Evolutionary conservation across 345 rosid genomes (phyloP).

Genomic region (Reutealis trisperma): DNA sequence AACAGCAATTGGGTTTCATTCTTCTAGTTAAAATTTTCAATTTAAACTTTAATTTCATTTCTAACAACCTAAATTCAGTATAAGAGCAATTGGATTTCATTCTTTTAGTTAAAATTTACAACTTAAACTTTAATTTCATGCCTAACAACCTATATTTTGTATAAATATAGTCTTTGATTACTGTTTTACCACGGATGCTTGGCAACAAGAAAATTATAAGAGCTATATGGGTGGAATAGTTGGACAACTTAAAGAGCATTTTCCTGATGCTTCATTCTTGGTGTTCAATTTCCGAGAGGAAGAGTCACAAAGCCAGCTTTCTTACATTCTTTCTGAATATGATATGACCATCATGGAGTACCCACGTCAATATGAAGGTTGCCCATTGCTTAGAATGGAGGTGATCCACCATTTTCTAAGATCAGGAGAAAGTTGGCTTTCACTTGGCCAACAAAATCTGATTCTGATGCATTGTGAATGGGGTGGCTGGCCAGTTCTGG

Average conservation of each 20-base stretch:
- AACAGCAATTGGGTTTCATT: slow-evolving; percentile 1
- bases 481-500: slow-evolving; percentile 89
- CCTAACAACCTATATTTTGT: slow-evolving; percentile 19
- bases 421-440: slow-evolving; percentile 95
- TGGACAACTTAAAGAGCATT: slow-evolving; percentile 67
- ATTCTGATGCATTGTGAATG: slow-evolving; percentile 86
- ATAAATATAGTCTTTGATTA: slow-evolving; percentile 71
- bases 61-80: slow-evolving; percentile 18
- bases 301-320: slow-evolving; percentile 52
- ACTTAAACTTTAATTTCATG: neutral
- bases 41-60: neutral
- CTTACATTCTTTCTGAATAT: slow-evolving; percentile 60
- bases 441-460: slow-evolving; percentile 74
- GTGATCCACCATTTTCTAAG: slow-evolving; percentile 86
- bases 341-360: slow-evolving; percentile 96
- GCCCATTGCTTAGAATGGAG: slow-evolving; percentile 82
- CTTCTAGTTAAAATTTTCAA: slow-evolving; percentile 4
- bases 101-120: slow-evolving; percentile 1
- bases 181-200: slow-evolving; percentile 73
- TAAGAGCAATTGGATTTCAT: neutral
- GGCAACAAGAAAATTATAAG: slow-evolving; percentile 66
- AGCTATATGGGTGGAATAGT: slow-evolving; percentile 64
- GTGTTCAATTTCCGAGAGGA: slow-evolving; percentile 93
- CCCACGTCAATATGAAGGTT: slow-evolving; percentile 91
- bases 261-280: slow-evolving; percentile 74